Conservation (phyloP, 2,329 filamentous ascomycete species). For the Epichloe sylvatica region DNA sequence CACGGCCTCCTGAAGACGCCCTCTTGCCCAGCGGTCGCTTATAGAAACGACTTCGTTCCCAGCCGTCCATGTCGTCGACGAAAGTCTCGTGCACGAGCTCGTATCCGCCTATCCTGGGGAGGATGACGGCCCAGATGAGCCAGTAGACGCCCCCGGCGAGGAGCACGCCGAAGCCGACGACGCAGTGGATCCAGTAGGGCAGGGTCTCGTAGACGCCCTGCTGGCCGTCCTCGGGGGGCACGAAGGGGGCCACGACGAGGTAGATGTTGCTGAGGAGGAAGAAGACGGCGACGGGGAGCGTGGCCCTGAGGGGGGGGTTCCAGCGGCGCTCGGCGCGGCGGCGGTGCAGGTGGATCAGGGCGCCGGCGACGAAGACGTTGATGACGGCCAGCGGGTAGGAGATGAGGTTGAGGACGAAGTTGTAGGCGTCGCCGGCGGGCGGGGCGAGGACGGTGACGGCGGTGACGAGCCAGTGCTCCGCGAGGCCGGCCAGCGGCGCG, state of each 20-base stretch:
- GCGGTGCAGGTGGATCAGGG: slow-evolving; percentile 39
- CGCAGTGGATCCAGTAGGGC: slow-evolving; percentile 44
- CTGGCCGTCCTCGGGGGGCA: slow-evolving; percentile 38
- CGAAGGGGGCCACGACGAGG: slow-evolving; percentile 45
- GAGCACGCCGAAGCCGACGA: slow-evolving; percentile 43
- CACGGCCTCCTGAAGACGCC: not conserved
- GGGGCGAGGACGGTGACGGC: slow-evolving; percentile 53
- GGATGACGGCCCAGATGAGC: slow-evolving; percentile 38
- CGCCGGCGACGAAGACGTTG: slow-evolving; percentile 40
- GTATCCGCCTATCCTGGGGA: slow-evolving; percentile 39
- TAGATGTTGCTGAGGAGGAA: slow-evolving; percentile 49
- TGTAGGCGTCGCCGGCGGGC: slow-evolving; percentile 53
- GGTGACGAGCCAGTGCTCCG: slow-evolving; percentile 50
- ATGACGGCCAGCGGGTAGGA: slow-evolving; percentile 48
- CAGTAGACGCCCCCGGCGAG: slow-evolving; percentile 39
- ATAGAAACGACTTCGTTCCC: slow-evolving; percentile 44
- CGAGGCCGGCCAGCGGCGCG: slow-evolving; percentile 45
- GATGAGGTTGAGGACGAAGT: slow-evolving; percentile 49
- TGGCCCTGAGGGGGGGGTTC: slow-evolving; percentile 41
- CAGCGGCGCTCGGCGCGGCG: slow-evolving; percentile 34
- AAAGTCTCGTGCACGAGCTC: slow-evolving; percentile 40
- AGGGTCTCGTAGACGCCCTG: slow-evolving; percentile 39
- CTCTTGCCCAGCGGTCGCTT: slow-evolving; percentile 21
- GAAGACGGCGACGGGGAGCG: slow-evolving; percentile 39
- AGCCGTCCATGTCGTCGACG: slow-evolving; percentile 45